Conservation (phyloP, 75 land plant species). For the Gnetum montanum region DNA sequence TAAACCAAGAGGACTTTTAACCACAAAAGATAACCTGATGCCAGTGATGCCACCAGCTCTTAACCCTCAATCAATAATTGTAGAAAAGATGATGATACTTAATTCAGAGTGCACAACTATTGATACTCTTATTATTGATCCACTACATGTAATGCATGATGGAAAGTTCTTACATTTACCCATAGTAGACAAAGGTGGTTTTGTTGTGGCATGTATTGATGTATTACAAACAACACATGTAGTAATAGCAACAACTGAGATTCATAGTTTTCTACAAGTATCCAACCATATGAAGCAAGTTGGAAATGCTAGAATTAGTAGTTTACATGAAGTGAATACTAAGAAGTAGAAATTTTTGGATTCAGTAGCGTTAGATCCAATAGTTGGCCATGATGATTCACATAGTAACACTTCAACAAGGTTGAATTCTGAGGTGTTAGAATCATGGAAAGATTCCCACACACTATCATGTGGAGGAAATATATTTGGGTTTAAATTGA, state of each 20-base stretch:
- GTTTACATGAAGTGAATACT: constrained; percentile 31
- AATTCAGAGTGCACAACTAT: constrained; percentile 81
- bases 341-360: constrained; percentile 89
- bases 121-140: constrained; percentile 84
- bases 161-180: constrained; percentile 91
- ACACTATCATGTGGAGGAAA: constrained; percentile 18
- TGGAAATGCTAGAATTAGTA: constrained; percentile 33
- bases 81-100: constrained; percentile 93
- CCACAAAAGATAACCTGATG: constrained; percentile 91
- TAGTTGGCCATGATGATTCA: constrained; percentile 43
- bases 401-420: constrained; percentile 49
- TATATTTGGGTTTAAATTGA: constrained; percentile 46
- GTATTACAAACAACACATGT: constrained; percentile 93
- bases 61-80: constrained; percentile 60
- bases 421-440: constrained; percentile 42
- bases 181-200: constrained; percentile 83
- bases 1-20: constrained; percentile 80
- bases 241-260: constrained; percentile 53
- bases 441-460: constrained; percentile 21
- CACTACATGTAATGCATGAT: constrained; percentile 89
- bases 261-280: neutral
- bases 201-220: constrained; percentile 72
- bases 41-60: constrained; percentile 70
- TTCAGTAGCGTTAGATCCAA: constrained; percentile 43
- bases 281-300: constrained; percentile 1